These are phyloP conservation scores for Aspergillus carlsbadensis DNA, from an alignment of 495 filamentous ascomycete genomes.

Conservation along the genomic window DNA sequence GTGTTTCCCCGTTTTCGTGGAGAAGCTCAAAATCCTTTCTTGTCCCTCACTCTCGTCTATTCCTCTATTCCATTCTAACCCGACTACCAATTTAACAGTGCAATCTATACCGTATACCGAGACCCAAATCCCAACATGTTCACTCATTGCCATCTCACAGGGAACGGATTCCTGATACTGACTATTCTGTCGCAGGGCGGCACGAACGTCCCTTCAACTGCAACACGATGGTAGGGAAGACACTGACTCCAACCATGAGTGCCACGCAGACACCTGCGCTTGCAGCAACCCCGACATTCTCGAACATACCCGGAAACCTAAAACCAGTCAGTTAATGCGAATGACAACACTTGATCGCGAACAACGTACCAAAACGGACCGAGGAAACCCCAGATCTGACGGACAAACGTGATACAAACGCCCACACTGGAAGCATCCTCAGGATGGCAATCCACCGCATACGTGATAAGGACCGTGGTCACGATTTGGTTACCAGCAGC, in stretches of 20 bases:
- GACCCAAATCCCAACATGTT: too few species aligned
- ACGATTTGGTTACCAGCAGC: slow-evolving; percentile 57
- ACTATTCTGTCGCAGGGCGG: slow-evolving; percentile 14
- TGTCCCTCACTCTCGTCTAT: too few species aligned
- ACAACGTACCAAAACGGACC: slow-evolving; percentile 53
- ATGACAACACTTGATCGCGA: background rate
- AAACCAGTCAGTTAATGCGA: slow-evolving; percentile 10
- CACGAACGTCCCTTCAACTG: slow-evolving; percentile 34
- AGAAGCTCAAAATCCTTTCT: too few species aligned
- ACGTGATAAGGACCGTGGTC: slow-evolving; percentile 56
- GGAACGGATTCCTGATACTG: background rate
- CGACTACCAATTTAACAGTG: too few species aligned
- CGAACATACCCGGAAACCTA: slow-evolving; percentile 54
- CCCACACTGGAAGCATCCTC: slow-evolving; percentile 51
- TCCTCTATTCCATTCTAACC: too few species aligned
- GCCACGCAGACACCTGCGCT: slow-evolving; percentile 44
- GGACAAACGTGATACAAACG: slow-evolving; percentile 56
- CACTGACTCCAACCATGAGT: slow-evolving; percentile 43
- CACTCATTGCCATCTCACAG: too few species aligned
- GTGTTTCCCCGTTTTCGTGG: too few species aligned
- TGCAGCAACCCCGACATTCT: slow-evolving; percentile 38
- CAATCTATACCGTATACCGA: too few species aligned
- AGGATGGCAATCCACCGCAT: slow-evolving; percentile 53
- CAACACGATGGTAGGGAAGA: slow-evolving; percentile 44
- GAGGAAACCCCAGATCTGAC: slow-evolving; percentile 58